Conservation (phyloP, 805 yeast genomes). For the Yarrowia sp. region DNA sequence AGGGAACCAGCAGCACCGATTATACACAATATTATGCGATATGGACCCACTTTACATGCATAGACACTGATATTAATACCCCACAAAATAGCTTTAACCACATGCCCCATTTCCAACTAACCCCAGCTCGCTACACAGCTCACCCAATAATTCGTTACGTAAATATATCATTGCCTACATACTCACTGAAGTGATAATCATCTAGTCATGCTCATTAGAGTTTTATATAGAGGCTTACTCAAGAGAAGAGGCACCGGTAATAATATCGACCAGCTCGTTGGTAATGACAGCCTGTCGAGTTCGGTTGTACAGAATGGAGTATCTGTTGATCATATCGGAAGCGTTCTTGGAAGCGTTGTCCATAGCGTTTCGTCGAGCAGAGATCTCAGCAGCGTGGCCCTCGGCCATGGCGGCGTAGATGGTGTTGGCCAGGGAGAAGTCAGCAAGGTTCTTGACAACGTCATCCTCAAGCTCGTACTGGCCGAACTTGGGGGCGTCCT, state of each 20-base stretch:
- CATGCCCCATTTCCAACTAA: too few relatives aligned
- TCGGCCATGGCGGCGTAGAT: conserved; percentile 90
- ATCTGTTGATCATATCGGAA: conserved; percentile 95
- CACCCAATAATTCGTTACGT: background rate
- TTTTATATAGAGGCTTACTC: conserved; percentile 49
- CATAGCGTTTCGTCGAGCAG: conserved; percentile 99
- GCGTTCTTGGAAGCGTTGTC: conserved; percentile 99
- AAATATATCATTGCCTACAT: background rate
- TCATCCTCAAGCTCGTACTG: conserved; percentile 75
- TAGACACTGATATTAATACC: too few relatives aligned
- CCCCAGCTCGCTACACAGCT: too few relatives aligned
- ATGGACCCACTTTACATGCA: too few relatives aligned
- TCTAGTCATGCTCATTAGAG: conserved; percentile 26
- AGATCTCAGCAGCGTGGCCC: conserved; percentile 96
- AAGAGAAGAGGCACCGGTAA: conserved; percentile 99
- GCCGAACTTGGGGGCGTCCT: conserved; percentile 78
- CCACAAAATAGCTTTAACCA: too few relatives aligned
- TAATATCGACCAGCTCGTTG: conserved; percentile 98
- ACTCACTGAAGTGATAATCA: background rate
- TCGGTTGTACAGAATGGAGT: conserved; percentile 98
- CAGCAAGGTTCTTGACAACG: conserved; percentile 52
- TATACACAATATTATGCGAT: too few relatives aligned
- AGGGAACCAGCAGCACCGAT: too few relatives aligned
- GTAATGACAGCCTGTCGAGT: conserved; percentile 99
- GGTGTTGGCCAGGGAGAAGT: conserved; percentile 86